Conservation (phyloP, 495 filamentous ascomycete species). For the Aspergillus coremiiformis region DNA sequence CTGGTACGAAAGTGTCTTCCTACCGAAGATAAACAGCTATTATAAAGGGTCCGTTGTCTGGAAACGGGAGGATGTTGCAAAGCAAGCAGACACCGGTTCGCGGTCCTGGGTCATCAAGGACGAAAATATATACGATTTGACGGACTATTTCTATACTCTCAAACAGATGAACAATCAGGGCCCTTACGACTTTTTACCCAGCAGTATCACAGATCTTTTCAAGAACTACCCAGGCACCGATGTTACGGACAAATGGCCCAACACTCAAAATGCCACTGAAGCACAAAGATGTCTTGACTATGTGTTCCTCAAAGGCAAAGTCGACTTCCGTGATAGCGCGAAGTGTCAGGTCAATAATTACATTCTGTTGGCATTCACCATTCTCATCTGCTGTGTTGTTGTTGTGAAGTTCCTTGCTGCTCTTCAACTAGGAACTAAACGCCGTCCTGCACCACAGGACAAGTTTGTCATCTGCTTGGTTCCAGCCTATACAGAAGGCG, state of each 20-base stretch:
- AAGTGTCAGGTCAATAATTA: slow-evolving; percentile 87
- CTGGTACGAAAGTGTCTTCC: slow-evolving; percentile 72
- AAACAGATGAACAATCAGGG: slow-evolving; percentile 40
- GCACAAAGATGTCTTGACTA: slow-evolving; percentile 74
- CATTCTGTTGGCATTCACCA: slow-evolving; percentile 77
- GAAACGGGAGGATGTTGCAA: slow-evolving; percentile 38
- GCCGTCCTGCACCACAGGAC: slow-evolving; percentile 82
- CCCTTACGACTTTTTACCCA: slow-evolving; percentile 62
- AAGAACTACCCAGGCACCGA: slow-evolving; percentile 70
- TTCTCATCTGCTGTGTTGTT: slow-evolving; percentile 74
- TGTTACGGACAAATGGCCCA: slow-evolving; percentile 58
- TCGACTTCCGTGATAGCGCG: slow-evolving; percentile 73
- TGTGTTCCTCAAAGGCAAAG: slow-evolving; percentile 71
- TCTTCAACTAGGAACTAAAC: slow-evolving; percentile 87
- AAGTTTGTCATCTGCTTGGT: slow-evolving; percentile 99
- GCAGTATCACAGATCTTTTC: slow-evolving; percentile 54
- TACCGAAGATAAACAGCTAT: slow-evolving; percentile 74
- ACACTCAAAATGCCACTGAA: slow-evolving; percentile 43
- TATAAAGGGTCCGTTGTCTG: slow-evolving; percentile 85
- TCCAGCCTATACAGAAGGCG: slow-evolving; percentile 95
- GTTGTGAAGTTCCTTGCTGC: slow-evolving; percentile 87
- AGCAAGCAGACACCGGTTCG: slow-evolving; percentile 55
- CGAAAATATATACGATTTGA: slow-evolving; percentile 75
- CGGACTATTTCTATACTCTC: slow-evolving; percentile 77
- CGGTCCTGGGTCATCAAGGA: slow-evolving; percentile 77